phyloP scores from a whole-genome alignment of 2,329 filamentous ascomycete genomes.

The Fusarium redolens region DNA sequence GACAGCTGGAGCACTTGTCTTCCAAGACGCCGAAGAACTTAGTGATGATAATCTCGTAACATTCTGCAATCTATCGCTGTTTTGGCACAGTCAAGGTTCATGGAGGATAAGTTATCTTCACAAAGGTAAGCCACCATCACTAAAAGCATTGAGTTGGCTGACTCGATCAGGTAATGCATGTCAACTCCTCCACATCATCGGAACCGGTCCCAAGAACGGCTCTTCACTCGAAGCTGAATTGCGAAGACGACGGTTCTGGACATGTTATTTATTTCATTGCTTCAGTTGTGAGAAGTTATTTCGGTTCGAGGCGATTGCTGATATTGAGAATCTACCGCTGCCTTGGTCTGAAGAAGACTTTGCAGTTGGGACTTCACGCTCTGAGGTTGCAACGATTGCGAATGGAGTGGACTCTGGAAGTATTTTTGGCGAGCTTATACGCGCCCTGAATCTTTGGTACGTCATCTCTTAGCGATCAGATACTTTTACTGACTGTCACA shows the following conservation, averaged over 20 bases:
- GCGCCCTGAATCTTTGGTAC: neutral
- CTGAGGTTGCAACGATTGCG: fast-evolving
- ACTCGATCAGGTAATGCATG: slow-evolving; percentile 19
- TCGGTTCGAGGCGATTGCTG: fast-evolving
- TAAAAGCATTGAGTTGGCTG: too few species aligned
- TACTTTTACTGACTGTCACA: fast-evolving
- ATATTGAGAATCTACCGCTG: fast-evolving
- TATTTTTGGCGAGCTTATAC: neutral
- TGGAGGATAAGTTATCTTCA: slow-evolving; percentile 37
- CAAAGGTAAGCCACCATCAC: neutral
- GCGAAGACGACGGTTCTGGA: neutral
- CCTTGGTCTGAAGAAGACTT: neutral
- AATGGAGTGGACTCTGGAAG: neutral
- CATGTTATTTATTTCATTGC: slow-evolving; percentile 1
- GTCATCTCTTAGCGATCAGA: fast-evolving
- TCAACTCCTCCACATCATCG: slow-evolving; percentile 28
- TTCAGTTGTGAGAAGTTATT: neutral
- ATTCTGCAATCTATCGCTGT: slow-evolving; percentile 30
- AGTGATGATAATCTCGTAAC: slow-evolving; percentile 31
- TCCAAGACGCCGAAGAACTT: slow-evolving; percentile 24
- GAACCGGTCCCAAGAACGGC: neutral
- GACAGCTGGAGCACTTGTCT: slow-evolving; percentile 12
- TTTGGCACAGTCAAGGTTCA: slow-evolving; percentile 39
- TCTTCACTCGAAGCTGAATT: neutral
- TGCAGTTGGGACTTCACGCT: fast-evolving